phyloP scores from a whole-genome alignment of 441 rosid genomes.

The Adansonia gregorii region DNA sequence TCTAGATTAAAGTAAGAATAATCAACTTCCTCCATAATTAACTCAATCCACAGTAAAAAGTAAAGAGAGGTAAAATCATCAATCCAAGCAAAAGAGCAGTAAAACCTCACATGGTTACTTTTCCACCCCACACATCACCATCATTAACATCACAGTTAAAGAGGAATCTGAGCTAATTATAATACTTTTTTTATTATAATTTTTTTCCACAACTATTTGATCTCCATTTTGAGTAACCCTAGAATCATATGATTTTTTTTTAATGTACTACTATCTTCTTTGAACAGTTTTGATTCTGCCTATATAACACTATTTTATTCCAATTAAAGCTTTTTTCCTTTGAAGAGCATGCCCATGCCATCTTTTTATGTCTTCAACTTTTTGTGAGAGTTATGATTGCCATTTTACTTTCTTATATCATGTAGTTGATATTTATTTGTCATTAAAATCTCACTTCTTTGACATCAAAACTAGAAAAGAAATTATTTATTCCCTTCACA shows the following conservation, averaged over 20 bases:
- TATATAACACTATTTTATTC: constrained; percentile 14
- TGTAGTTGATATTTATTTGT: constrained; percentile 30
- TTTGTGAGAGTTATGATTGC: constrained; percentile 42
- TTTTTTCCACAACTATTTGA: no score
- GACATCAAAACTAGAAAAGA: constrained; percentile 11
- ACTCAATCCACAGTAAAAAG: no score
- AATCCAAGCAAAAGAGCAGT: constrained; percentile 18
- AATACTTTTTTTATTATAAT: no score
- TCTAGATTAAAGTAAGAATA: constrained; percentile 18
- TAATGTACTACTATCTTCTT: no score
- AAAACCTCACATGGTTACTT: constrained; percentile 20
- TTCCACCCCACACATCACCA: constrained; percentile 34
- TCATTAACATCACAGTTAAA: constrained; percentile 40
- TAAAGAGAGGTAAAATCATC: no score
- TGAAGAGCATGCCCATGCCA: constrained; percentile 29
- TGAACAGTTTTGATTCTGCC: no score
- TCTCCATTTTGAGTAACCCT: no score
- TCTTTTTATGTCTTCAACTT: constrained; percentile 31
- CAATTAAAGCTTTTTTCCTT: neutral
- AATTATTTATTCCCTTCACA: constrained; percentile 29
- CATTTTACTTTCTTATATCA: constrained; percentile 25
- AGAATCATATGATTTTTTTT: no score
- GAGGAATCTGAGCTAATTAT: constrained; percentile 30
- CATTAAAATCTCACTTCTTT: constrained; percentile 13
- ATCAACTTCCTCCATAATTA: constrained; percentile 16